These are phyloP conservation scores for Podaxis sp. DNA, from an alignment of 768 basidiomycete species.

Conservation along the genomic window DNA sequence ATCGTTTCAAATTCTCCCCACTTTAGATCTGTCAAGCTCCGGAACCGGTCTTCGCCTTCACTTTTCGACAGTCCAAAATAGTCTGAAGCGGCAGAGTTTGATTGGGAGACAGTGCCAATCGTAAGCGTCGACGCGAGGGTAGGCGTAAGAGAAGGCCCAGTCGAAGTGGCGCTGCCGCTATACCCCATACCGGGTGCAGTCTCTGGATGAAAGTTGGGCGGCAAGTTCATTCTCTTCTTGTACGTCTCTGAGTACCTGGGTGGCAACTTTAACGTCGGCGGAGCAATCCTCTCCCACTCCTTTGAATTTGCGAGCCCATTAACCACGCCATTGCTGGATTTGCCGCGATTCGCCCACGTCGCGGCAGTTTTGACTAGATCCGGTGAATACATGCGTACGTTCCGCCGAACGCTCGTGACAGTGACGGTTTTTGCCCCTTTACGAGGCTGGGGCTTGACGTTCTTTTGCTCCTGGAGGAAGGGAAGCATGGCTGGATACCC, in stretches of 20 bases:
- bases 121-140: conserved; percentile 29
- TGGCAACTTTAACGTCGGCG: conserved; percentile 53
- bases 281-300: conserved; percentile 77
- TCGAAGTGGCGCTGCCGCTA: conserved; percentile 24
- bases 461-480: conserved; percentile 47
- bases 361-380: conserved; percentile 74
- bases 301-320: conserved; percentile 57
- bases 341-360: conserved; percentile 40
- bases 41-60: conserved; percentile 67
- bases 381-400: conserved; percentile 83
- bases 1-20: conserved; percentile 91
- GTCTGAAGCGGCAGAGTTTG: conserved; percentile 22
- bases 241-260: conserved; percentile 75
- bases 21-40: conserved; percentile 79
- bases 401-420: conserved; percentile 72
- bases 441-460: conserved; percentile 60
- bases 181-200: conserved; percentile 30
- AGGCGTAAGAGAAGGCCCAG: conserved; percentile 31
- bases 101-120: conserved; percentile 16
- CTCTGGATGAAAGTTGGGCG: conserved; percentile 58
- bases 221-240: conserved; percentile 74
- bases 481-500: conserved; percentile 85
- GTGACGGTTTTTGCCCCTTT: conserved; percentile 77
- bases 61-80: conserved; percentile 37
- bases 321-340: conserved; percentile 21